phyloP scores from a whole-genome alignment of 768 basidiomycete species.

The Lentinula boryana region DNA sequence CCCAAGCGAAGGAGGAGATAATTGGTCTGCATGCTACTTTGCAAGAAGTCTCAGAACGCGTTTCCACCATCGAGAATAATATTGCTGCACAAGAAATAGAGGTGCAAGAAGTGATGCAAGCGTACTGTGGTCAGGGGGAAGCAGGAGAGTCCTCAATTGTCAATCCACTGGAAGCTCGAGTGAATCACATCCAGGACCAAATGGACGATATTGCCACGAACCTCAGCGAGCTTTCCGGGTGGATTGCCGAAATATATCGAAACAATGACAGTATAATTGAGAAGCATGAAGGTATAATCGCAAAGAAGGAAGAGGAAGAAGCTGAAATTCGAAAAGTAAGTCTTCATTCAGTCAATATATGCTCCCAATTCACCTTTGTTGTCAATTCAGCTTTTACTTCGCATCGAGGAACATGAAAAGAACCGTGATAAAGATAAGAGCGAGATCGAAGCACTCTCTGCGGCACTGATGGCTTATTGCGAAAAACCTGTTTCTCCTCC shows the following conservation, averaged over 20 bases:
- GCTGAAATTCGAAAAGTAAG: background rate
- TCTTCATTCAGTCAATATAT: background rate
- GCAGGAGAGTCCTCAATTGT: background rate
- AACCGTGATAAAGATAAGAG: background rate
- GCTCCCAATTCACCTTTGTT: background rate
- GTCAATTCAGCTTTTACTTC: background rate
- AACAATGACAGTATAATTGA: background rate
- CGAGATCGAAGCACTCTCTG: slow-evolving; percentile 1
- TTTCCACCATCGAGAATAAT: background rate
- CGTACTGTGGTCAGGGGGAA: background rate
- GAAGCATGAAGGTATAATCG: background rate
- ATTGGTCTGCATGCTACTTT: background rate
- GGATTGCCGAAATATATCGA: background rate
- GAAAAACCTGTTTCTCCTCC: slow-evolving; percentile 1
- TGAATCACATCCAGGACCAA: background rate
- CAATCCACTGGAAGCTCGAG: background rate
- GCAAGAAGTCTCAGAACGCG: background rate
- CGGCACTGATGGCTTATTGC: background rate
- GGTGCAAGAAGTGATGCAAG: background rate
- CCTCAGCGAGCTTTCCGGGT: background rate
- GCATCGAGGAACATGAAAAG: background rate
- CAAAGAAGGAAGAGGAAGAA: background rate
- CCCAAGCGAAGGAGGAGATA: slow-evolving; percentile 1
- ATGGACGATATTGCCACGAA: background rate
- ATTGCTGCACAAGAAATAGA: background rate